phyloP scores from a whole-genome alignment of 1,139 yeast genomes.

The Geotrichum klebahnii region DNA sequence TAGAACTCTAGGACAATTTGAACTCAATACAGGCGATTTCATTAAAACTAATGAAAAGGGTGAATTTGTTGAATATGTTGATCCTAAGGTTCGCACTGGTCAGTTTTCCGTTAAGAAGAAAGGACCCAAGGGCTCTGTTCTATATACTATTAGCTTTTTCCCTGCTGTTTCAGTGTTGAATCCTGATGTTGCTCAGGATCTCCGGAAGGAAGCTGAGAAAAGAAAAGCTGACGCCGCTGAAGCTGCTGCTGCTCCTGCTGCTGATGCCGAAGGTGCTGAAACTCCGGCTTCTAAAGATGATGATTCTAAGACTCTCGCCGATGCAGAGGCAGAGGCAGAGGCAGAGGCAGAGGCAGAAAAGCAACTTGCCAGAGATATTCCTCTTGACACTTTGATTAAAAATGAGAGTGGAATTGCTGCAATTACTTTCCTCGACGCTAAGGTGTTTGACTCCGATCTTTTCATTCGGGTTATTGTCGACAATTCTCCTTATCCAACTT shows the following conservation, averaged over 20 bases:
- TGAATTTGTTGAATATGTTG: conserved; percentile 59
- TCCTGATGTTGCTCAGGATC: conserved; percentile 60
- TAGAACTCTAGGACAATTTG: conserved; percentile 80
- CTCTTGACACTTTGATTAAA: conserved; percentile 58
- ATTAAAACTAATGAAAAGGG: conserved; percentile 66
- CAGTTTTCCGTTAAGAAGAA: conserved; percentile 60
- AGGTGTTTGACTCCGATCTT: conserved; percentile 47
- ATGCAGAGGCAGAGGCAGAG: too few relatives aligned
- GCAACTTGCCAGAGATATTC: conserved; percentile 52
- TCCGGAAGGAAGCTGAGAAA: conserved; percentile 33
- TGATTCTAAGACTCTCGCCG: conserved; percentile 14
- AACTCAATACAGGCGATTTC: conserved; percentile 60
- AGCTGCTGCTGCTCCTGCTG: conserved; percentile 30
- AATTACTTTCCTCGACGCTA: conserved; percentile 58
- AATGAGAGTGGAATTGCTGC: conserved; percentile 75
- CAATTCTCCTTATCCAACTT: conserved; percentile 61
- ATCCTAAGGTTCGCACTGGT: conserved; percentile 54
- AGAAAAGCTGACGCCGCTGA: conserved; percentile 37
- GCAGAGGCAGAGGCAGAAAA: conserved; percentile 29
- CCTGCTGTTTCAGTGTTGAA: conserved; percentile 76
- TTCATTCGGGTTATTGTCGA: conserved; percentile 75
- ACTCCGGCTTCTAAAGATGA: conserved; percentile 22
- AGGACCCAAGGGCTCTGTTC: conserved; percentile 76
- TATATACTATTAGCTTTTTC: conserved; percentile 71
- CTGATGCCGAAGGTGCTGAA: conserved; percentile 34